Base-by-base conservation (phyloP, 2,329 filamentous ascomycete species). In the Colletotrichum incanum region DNA sequence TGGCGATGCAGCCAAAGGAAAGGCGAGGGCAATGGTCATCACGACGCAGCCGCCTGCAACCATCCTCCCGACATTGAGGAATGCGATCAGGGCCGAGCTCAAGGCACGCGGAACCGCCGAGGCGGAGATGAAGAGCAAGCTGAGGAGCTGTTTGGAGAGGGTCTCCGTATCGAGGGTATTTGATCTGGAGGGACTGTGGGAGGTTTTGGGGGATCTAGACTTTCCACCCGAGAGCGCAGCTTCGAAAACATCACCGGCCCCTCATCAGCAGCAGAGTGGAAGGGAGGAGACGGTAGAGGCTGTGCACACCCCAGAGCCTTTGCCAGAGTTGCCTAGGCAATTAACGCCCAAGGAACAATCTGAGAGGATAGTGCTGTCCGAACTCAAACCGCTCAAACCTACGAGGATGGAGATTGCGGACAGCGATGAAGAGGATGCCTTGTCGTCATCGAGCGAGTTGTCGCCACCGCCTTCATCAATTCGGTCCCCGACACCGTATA, bases 91-190 rank as follows among this genome's bases (percentile, higher is more conserved):
- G 14, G 77, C 79, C 0, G 82, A 86, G 75, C 76, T 84, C 6
- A 72, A 72, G 45, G 70, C 64, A 54, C 74, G 72, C 37, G 61
- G 28, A 2, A 74, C 76, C 49, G 60, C 62, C 3, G 65, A 72
- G n/a, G 60, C 65, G 4, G 75, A 74, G 8, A 59, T 73, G 2
- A 77, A 72, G 59, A 65, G 39, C 9, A 77, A 76, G 41, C 76
- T 83, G 37, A 81, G 77, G 63, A 75, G 76, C 3, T 83, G 82
- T 68, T 79, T 92, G 4, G 86, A 87, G 56, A 82, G 82, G 56
- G 85, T 91, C 5, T 84, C 86, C 41, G 82, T 92, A 37, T 87
- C 88, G 31, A 83, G 87, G 31, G 85, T 91, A 1, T 92, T 92
- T 74, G 89, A 91, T 71, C 75, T 90, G 14, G 85, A 90, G 56